Evolutionary conservation across 768 basidiomycete genomes (phyloP).

Genomic region (Auriscalpium microsporum): DNA sequence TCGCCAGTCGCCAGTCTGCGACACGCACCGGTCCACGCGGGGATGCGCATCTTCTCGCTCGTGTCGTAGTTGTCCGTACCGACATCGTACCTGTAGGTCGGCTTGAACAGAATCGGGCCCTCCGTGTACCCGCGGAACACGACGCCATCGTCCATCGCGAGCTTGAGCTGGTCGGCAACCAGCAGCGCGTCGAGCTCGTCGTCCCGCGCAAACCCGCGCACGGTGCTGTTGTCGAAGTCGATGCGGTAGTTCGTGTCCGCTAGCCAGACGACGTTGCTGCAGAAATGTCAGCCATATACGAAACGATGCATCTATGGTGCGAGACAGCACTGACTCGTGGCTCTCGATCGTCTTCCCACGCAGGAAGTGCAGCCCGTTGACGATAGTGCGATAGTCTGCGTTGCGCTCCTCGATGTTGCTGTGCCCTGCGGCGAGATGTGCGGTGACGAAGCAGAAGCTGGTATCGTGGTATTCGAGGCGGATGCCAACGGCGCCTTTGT

Average conservation of each 20-base stretch:
- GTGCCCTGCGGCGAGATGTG: conserved; percentile 96
- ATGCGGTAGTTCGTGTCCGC: conserved; percentile 96
- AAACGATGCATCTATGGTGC: neutral
- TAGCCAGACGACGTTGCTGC: conserved; percentile 86
- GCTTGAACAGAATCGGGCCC: conserved; percentile 83
- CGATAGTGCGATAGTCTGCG: conserved; percentile 85
- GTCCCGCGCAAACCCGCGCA: conserved; percentile 52
- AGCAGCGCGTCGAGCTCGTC: conserved; percentile 69
- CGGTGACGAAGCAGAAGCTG: conserved; percentile 90
- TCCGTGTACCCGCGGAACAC: conserved; percentile 84
- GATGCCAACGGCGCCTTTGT: conserved; percentile 94
- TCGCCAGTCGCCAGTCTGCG: conserved; percentile 4
- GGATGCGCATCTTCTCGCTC: conserved; percentile 92
- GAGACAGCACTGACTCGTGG: conserved; percentile 64
- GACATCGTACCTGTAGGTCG: conserved; percentile 88
- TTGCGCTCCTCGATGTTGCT: conserved; percentile 84
- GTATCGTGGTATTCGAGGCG: conserved; percentile 88
- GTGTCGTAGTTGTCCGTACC: conserved; percentile 86
- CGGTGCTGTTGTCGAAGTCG: conserved; percentile 75
- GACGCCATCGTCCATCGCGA: conserved; percentile 59
- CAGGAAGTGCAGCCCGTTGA: conserved; percentile 74
- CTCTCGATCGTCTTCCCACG: conserved; percentile 82
- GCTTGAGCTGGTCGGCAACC: conserved; percentile 79
- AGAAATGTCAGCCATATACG: neutral
- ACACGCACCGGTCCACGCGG: conserved; percentile 87